Conservation (phyloP, 805 yeast genomes). For the Komagataella pseudopastoris region DNA sequence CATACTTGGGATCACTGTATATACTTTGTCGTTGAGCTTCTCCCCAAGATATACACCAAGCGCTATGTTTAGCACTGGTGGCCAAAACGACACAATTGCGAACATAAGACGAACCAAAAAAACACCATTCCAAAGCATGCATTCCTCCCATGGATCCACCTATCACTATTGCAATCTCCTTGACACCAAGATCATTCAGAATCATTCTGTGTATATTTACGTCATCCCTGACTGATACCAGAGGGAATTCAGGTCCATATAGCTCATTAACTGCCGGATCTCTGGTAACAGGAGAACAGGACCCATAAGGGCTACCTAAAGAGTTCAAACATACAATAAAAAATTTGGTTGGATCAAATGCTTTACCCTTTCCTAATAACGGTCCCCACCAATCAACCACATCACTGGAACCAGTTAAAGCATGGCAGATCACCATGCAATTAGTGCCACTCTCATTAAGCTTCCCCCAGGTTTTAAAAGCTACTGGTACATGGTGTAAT, state of each 20-base stretch:
- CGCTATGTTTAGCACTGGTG: slow-evolving; percentile 87
- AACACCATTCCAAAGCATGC: slow-evolving; percentile 84
- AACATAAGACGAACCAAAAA: slow-evolving; percentile 55
- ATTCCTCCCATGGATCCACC: slow-evolving; percentile 99
- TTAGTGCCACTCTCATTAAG: slow-evolving; percentile 59
- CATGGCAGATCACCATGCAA: slow-evolving; percentile 87
- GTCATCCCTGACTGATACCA: slow-evolving; percentile 90
- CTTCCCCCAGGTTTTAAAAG: slow-evolving; percentile 92
- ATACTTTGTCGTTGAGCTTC: slow-evolving; percentile 96
- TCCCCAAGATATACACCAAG: slow-evolving; percentile 99
- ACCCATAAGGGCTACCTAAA: slow-evolving; percentile 94
- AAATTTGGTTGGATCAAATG: slow-evolving; percentile 84
- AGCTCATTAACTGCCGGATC: slow-evolving; percentile 62
- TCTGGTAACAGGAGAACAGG: slow-evolving; percentile 81
- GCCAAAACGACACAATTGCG: slow-evolving; percentile 71
- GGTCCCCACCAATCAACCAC: slow-evolving; percentile 99
- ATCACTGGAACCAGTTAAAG: slow-evolving; percentile 90
- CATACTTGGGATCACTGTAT: slow-evolving; percentile 87
- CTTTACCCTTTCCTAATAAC: slow-evolving; percentile 66
- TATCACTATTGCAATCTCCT: slow-evolving; percentile 66
- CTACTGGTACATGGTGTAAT: slow-evolving; percentile 69
- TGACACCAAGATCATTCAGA: slow-evolving; percentile 70
- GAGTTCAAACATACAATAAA: slow-evolving; percentile 83
- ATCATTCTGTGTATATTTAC: slow-evolving; percentile 66
- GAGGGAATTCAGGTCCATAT: slow-evolving; percentile 92